Evolutionary conservation across 2,329 filamentous ascomycete genomes (phyloP), one percentile per base, ranked within the genome.

Genomic region (Neonectria hederae): DNA sequence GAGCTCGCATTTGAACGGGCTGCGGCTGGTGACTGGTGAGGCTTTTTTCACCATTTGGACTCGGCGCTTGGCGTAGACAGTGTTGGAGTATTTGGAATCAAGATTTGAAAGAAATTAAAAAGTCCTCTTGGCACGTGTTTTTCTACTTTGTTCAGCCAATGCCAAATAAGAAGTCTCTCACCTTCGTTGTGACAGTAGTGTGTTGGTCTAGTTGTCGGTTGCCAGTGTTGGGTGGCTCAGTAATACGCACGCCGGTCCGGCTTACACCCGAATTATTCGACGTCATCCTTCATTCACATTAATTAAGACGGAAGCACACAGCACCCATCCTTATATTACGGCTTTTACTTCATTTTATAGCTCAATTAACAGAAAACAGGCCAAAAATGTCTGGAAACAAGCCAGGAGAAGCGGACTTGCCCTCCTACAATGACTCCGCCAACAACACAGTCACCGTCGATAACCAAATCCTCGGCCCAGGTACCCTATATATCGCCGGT

Each of bases 401-500:
- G 7, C 59, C 65, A 35, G 30, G 43, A 17, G 61, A 65, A n/a
- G 13, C 49, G 13, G 63, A 69, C 1, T 62, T 68, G 4, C 75
- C 75, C 2, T 69, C 74, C 17, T 76, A 76, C 63, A 62, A 68
- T 35, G 67, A 66, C 62, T 46, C 62, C 42, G 42, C 59, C 40
- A 59, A 40, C 30, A 56, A 60, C 17, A 32, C 55, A 13, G 54
- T 49, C 52, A 53, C 32, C 38, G 28, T 57, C 60, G 56, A 62
- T 35, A 57, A 63, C 38, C 63, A 63, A 8, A 56, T 70, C 24
- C 63, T 76, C 13, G 73, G 73, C 24, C 78, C 77, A 19, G 72
- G 73, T 5, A 79, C 76, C 1, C 74, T 79, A 40, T 72, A 74
- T 56, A 66, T 77, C 17, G 72, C 72, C n/a, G 75, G 74, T 40